phyloP scores from a whole-genome alignment of 2,329 filamentous ascomycete species.

The Plenodomus tracheiphilus region DNA sequence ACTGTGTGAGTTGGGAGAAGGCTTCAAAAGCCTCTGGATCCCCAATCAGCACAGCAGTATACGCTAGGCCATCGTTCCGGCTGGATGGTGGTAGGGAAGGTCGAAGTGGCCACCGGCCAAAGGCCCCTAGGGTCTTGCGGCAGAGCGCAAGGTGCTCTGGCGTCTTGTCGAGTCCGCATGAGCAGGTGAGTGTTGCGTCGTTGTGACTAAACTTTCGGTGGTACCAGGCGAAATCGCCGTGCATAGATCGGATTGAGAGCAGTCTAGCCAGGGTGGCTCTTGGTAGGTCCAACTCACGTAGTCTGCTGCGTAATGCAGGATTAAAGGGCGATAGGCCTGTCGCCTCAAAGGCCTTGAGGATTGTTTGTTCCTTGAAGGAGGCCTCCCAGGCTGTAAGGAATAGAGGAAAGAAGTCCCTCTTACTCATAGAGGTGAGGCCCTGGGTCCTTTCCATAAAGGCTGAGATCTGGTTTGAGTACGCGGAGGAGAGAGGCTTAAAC shows the following conservation, averaged over 20 bases:
- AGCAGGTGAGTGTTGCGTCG: conserved; percentile 1
- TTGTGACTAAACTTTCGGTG: conserved; percentile 11
- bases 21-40: conserved; percentile 4
- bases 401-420: neutral
- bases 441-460: neutral
- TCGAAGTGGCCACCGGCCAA: conserved; percentile 1
- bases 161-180: conserved; percentile 1
- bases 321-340: neutral
- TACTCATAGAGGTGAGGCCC: neutral
- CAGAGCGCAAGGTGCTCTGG: conserved; percentile 3
- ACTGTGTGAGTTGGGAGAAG: conserved; percentile 5
- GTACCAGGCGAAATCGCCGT: conserved; percentile 10
- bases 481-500: conserved; percentile 1
- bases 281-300: conserved; percentile 1
- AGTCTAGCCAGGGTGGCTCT: conserved; percentile 2
- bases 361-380: neutral
- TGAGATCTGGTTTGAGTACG: neutral
- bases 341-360: neutral
- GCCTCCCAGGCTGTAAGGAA: neutral
- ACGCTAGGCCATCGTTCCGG: neutral
- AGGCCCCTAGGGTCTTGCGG: neutral
- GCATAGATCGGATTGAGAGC: conserved; percentile 1
- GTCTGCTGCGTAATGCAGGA: neutral
- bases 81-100: neutral
- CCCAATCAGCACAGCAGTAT: neutral